A percentile compares a stretch with the other conserved stretches of the same genome.
Evolutionary conservation across 1,284 basidiomycete species (phyloP).

Genomic region (Leccinum cinnamomeum): DNA sequence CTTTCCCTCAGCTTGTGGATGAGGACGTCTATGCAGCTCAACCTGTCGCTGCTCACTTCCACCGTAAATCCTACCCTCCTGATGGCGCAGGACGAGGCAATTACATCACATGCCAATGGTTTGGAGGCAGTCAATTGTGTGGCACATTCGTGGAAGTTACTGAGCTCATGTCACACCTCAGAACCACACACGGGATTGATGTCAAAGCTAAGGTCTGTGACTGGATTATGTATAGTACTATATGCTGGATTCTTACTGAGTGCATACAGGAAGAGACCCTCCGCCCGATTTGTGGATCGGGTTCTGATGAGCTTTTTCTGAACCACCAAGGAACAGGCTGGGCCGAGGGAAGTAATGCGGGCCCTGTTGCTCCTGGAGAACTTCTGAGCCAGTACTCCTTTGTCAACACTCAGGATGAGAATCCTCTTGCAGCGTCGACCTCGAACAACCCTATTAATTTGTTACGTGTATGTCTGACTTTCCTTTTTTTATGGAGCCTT

Average conservation of each 20-base stretch:
- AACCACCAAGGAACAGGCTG: not conserved
- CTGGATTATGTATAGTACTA: not conserved
- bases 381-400: not conserved
- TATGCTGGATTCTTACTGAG: not conserved
- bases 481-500: not conserved
- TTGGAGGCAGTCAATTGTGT: not conserved
- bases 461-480: conserved; percentile 4
- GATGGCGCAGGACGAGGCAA: too few relatives aligned
- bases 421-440: not conserved
- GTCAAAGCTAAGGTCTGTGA: not conserved
- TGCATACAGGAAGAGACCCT: not conserved
- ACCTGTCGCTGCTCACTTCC: too few relatives aligned
- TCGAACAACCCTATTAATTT: not conserved
- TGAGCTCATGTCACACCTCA: not conserved
- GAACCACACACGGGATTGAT: not conserved
- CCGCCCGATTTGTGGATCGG: not conserved
- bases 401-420: not conserved
- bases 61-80: not conserved
- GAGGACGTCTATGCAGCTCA: not conserved
- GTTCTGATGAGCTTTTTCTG: not conserved
- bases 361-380: not conserved
- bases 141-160: not conserved
- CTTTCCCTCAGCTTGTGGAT: not conserved
- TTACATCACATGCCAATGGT: not conserved
- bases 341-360: not conserved